Evolutionary conservation across 2,329 filamentous ascomycete genomes (phyloP), one percentile per base, ranked within the genome.

Genomic region (Dendrostoma leiphaemia): DNA sequence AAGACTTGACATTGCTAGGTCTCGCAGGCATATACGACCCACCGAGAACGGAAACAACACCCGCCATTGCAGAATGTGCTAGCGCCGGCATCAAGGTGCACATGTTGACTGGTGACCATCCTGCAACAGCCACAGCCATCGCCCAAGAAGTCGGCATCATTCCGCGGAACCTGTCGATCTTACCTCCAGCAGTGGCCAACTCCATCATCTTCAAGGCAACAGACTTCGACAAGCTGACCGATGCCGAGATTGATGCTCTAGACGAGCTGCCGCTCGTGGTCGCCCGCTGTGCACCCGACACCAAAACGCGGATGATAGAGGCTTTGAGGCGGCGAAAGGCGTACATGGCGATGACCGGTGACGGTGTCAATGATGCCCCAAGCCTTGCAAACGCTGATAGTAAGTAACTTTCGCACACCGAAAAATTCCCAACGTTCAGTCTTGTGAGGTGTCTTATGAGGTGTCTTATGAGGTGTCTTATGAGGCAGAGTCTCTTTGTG

Each of bases 241-340:
- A 94, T 44, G 82, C 77, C 0, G 82, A 94, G 67, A 89, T 95
- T 51, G 90, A 96, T 60, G 76, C 78, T 0, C 74, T 95, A 15
- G 85, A 87, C 4, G 83, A 90, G 37, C 74, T 95, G 2, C 90
- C 90, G 2, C 76, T 93, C 1, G 91, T 95, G 8, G 86, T 95
- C 57, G 90, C 91, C 34, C 86, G 91, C 34, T 95, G 90, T 66
- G 88, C 89, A 1, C 91, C 91, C 0, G 84, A 89, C 56, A 95
- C 91, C 35, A 96, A 96, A 72, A 90, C 91, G 4, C 85, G 90
- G 56, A 95, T 96, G 90, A 92, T 96, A 48, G 89, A 92, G 62
- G 90, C 91, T 6, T 81, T 96, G 15, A 89, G 92, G 60, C 84
- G 91, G 15, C 86, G 90, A 37, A 79, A 82, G 21, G 81, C 82